These are phyloP conservation scores for Phytophthora hybrid DNA, from an alignment of 352 stramenopile species.

Conservation along the genomic window DNA sequence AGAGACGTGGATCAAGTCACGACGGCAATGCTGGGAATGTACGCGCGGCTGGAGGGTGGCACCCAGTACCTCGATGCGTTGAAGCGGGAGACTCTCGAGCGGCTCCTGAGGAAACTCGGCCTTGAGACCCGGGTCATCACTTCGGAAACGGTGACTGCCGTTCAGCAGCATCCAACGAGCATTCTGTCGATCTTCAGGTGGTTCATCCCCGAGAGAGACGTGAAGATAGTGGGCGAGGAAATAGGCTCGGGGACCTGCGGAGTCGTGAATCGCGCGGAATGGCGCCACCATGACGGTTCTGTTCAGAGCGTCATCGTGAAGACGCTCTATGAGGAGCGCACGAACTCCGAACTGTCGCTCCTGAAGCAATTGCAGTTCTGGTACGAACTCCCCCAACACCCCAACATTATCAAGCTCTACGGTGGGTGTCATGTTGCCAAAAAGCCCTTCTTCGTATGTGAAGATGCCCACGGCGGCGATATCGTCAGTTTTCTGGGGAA, in stretches of 20 bases:
- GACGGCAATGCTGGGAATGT: slow-evolving; percentile 15
- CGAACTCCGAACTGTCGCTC: slow-evolving; percentile 3
- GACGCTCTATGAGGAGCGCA: background rate
- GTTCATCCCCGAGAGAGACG: slow-evolving; percentile 16
- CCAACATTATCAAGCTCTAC: slow-evolving; percentile 42
- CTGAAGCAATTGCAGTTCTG: slow-evolving; percentile 43
- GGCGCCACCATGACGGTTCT: slow-evolving; percentile 10
- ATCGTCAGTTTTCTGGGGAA: slow-evolving; percentile 29
- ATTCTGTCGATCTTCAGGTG: slow-evolving; percentile 20
- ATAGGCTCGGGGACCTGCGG: slow-evolving; percentile 3
- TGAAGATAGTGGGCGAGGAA: slow-evolving; percentile 1
- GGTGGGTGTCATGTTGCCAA: slow-evolving; percentile 41
- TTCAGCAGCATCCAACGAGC: background rate
- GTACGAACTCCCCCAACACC: slow-evolving; percentile 34
- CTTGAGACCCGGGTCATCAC: slow-evolving; percentile 8
- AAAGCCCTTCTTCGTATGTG: slow-evolving; percentile 40
- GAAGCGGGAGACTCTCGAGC: slow-evolving; percentile 12
- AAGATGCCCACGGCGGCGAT: slow-evolving; percentile 31
- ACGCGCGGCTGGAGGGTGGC: background rate
- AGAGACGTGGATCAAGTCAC: background rate
- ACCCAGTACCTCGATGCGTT: background rate
- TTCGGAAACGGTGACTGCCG: background rate
- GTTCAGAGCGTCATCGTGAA: slow-evolving; percentile 28
- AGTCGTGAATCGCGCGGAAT: slow-evolving; percentile 1
- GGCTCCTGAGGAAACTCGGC: slow-evolving; percentile 1